A percentile compares a stretch with the other conserved stretches of the same genome.
phyloP scores from a whole-genome alignment of 345 rosid species.

The Populus alba region DNA sequence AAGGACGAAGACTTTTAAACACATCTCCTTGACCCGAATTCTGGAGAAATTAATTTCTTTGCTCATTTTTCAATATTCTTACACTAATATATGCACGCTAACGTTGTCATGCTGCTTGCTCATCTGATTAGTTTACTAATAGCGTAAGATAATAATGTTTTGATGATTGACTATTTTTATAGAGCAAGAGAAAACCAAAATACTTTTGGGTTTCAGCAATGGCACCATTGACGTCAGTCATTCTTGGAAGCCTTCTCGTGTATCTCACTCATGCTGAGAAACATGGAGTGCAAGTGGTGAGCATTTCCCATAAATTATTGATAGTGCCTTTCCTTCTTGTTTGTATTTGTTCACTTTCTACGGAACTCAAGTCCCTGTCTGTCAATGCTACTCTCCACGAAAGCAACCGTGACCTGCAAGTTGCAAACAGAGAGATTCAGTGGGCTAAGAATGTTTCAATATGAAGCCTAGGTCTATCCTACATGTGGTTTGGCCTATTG shows the following conservation, averaged over 20 bases:
- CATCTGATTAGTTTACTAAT: neutral
- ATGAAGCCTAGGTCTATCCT: neutral
- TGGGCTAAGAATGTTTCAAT: too few relatives aligned
- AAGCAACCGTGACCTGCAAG: neutral
- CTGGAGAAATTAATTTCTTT: neutral
- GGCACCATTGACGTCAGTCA: conserved; percentile 85
- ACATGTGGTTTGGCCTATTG: neutral
- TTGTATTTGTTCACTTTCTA: neutral
- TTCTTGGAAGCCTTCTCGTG: conserved; percentile 82
- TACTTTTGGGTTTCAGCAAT: conserved; percentile 89
- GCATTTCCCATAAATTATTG: conserved; percentile 2
- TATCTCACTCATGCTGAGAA: conserved; percentile 84
- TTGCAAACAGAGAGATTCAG: neutral
- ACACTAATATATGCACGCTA: neutral
- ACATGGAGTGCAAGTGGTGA: conserved; percentile 95
- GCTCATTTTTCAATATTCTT: neutral
- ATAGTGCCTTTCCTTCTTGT: neutral
- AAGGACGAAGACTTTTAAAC: neutral
- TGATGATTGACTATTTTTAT: conserved; percentile 4
- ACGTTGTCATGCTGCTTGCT: neutral
- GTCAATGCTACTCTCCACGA: neutral
- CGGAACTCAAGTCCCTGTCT: neutral
- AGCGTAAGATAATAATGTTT: neutral
- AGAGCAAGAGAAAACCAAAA: conserved; percentile 72
- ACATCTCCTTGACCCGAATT: neutral